Evolutionary conservation across 140 eudicot genomes (phyloP).

Genomic region (Eryngium alpinum): DNA sequence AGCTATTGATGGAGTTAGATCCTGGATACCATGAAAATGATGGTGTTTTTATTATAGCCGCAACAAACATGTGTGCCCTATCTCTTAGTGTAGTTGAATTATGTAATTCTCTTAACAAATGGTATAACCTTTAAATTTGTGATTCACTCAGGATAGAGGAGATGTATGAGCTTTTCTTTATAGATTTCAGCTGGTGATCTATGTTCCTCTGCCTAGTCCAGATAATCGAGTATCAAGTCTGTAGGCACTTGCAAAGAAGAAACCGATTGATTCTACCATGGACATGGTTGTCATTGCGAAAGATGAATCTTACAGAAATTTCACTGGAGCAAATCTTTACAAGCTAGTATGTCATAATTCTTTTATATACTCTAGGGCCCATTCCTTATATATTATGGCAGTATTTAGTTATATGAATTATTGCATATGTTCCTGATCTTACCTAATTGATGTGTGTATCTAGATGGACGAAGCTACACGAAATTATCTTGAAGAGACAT

Average conservation of each 20-base stretch:
- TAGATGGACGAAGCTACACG: too few species aligned
- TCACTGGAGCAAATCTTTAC: conserved; percentile 64
- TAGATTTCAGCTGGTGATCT: too few species aligned
- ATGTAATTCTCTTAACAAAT: too few species aligned
- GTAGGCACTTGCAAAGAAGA: conserved; percentile 43
- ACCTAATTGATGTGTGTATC: too few species aligned
- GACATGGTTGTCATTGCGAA: conserved; percentile 44
- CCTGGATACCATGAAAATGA: conserved; percentile 46
- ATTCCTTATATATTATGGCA: too few species aligned
- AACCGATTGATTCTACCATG: conserved; percentile 38
- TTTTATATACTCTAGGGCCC: too few species aligned
- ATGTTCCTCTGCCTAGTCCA: conserved; percentile 53
- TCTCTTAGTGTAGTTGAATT: too few species aligned
- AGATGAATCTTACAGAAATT: conserved; percentile 31
- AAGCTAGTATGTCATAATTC: conserved; percentile 30
- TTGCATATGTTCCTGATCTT: too few species aligned
- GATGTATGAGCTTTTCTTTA: too few species aligned
- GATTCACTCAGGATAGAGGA: too few species aligned
- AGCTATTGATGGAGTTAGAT: conserved; percentile 60
- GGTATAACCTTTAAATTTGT: background rate
- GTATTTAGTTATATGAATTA: too few species aligned
- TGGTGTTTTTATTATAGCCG: conserved; percentile 67
- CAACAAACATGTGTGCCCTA: conserved; percentile 49
- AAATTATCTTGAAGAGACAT: too few species aligned
- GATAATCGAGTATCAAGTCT: conserved; percentile 52